Base-by-base conservation (phyloP, 495 filamentous ascomycete species). In the Acidomyces sp. region DNA sequence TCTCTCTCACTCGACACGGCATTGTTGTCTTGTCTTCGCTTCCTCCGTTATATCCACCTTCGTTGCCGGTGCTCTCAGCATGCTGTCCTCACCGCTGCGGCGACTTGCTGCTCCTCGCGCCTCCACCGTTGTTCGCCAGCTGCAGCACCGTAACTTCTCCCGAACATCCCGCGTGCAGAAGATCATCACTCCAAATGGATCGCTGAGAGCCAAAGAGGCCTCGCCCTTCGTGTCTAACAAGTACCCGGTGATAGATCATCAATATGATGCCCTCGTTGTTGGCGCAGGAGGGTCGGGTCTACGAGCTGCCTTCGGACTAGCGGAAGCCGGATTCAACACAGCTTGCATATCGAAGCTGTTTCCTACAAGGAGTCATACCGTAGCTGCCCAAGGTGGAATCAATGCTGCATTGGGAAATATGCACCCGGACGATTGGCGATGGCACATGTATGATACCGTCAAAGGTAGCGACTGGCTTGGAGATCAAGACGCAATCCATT, bases 361-460 rank as follows among this genome's bases (percentile, higher is more conserved):
- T 68, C 90, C 90, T 39, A 97, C 90, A 23, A 68, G 90, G 71
- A 80, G 73, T 63, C 90, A 97, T 66, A 97, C 90, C 10, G 90
- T 97, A 49, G 90, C 90, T 30, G 90, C 90, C 25, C 84, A 90
- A 58, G 84, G 84, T 39, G 86, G 86, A 53, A 93, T 94, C 67
- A 94, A 94, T 64, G 90, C 90, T 45, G 90, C 90, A 31, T 73
- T 97, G 52, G 90, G 90, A 61, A 97, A 96, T 64, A 82, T 84
- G 77, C 80, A 83, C 62, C 61, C 73, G 59, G 90, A 97, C 62
- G 86, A 96, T 69, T 96, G 87, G 90, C 77, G 86, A 63, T 96
- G 88, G 87, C 90, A 97, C 71, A 94, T 94, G 85, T 97, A 96
- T 72, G 90, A 97, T 65, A 97, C 90, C 28, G 90, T 97, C 49